Conservation (phyloP, 2,329 filamentous ascomycete species). For the Penicillium freii region DNA sequence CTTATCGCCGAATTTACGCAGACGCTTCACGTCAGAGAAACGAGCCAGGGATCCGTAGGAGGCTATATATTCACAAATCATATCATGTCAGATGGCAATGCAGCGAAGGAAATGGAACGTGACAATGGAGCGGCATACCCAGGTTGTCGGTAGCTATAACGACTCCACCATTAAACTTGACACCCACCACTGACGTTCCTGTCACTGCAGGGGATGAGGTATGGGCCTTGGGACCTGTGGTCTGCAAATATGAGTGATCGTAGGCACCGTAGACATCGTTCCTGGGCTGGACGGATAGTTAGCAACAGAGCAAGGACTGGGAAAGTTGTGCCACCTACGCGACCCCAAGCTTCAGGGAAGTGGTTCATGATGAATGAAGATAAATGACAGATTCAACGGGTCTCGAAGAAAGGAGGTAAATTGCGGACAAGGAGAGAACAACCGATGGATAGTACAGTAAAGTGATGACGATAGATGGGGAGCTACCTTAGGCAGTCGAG, state of each 20-base stretch:
- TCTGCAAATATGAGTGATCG: constrained; percentile 79
- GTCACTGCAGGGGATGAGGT: constrained; percentile 93
- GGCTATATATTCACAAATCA: constrained; percentile 52
- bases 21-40: constrained; percentile 94
- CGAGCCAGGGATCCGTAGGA: constrained; percentile 96
- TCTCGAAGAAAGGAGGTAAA: neutral
- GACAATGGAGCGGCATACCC: constrained; percentile 54
- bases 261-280: constrained; percentile 96
- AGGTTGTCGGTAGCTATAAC: constrained; percentile 97
- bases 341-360: constrained; percentile 64
- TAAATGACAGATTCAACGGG: neutral
- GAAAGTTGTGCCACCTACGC: constrained; percentile 44
- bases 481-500: constrained; percentile 35
- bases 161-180: constrained; percentile 96
- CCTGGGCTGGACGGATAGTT: constrained; percentile 67
- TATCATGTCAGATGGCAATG: neutral
- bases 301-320: constrained; percentile 25
- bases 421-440: constrained; percentile 4
- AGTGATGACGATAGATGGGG: constrained; percentile 22
- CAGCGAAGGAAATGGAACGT: neutral
- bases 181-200: constrained; percentile 88
- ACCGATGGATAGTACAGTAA: constrained; percentile 12
- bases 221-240: constrained; percentile 69
- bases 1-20: constrained; percentile 80
- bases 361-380: constrained; percentile 57